Evolutionary conservation across 176 grass and related monocot genomes (phyloP), one percentile per base, ranked within the genome.

Genomic region (Secale cereale): DNA sequence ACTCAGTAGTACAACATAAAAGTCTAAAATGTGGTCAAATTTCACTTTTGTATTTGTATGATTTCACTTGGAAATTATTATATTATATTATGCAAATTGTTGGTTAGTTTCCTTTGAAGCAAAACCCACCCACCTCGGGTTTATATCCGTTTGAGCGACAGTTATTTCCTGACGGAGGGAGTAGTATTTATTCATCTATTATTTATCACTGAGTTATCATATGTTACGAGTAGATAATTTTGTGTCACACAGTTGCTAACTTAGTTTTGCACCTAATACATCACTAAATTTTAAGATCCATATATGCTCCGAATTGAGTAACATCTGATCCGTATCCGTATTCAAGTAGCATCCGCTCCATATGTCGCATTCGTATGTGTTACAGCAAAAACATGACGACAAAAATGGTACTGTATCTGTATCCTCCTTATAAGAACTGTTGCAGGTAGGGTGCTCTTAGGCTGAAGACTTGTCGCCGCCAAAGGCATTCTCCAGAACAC

Each of bases 391-490:
- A 13, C 72, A 84, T 26, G 74, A 12, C 5, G 31, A 35, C 46
- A 10, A 67, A 16, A 28, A 37, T 17, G 80, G 6, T 22, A 19
- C 41, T 14, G 41, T 46, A 6, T 17, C 54, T 29, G 20, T 45
- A 63, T 5, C 19, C 16, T 13, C 13, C 74, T 83, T 13, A 57
- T 37, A 61, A 50, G 19, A 66, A 16, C 15, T n/a, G 35, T 26
- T 85, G 59, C n/a, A 63, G 22, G 60, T 59, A 73, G 29, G 14
- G 75, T 70, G 67, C 26, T 25, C 60, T 65, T 72, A 75, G 43
- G 85, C 95, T 71, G 95, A 98, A 59, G 13, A 78, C 66, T 86
- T 91, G 71, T 99, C 90, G 14, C 91, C 93, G 39, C 93, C 93
- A 10, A 96, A 99, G 30, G 83, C 93, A 48, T 88, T 84, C 22